These are phyloP conservation scores for Lachnellula cervina DNA, from an alignment of 2,329 filamentous ascomycete genomes.

Conservation along the genomic window DNA sequence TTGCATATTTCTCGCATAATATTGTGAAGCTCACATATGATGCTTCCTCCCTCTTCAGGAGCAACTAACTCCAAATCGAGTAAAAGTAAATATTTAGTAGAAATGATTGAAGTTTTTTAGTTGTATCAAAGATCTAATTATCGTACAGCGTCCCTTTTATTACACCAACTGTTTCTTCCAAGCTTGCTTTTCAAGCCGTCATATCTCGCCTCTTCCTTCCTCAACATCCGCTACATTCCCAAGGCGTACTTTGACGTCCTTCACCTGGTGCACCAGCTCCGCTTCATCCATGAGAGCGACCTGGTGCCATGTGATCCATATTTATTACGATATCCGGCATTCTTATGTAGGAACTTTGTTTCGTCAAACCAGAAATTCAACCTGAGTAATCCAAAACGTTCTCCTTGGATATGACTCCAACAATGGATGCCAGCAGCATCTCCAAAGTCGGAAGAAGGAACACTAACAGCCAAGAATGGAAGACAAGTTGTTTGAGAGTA, in stretches of 20 bases:
- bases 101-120: not conserved
- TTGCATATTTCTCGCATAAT: conserved; percentile 14
- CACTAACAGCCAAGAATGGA: conserved; percentile 18
- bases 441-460: conserved; percentile 17
- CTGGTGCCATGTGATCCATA: conserved; percentile 20
- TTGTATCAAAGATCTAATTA: not conserved
- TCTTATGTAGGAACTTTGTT: conserved; percentile 20
- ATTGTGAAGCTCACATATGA: conserved; percentile 5
- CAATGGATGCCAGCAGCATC: conserved; percentile 18
- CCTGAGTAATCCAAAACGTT: conserved; percentile 22
- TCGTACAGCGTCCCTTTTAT: conserved; percentile 17
- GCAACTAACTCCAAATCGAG: not conserved
- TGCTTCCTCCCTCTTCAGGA: not conserved
- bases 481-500: not conserved
- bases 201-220: conserved; percentile 8
- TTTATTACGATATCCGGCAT: conserved; percentile 25
- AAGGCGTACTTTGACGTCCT: conserved; percentile 21
- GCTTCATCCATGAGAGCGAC: conserved; percentile 10
- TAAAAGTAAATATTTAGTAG: not conserved
- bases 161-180: conserved; percentile 18
- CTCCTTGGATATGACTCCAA: conserved; percentile 15
- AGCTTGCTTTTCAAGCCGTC: conserved; percentile 19
- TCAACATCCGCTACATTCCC: conserved; percentile 17
- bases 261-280: conserved; percentile 11
- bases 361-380: conserved; percentile 20